A percentile compares a stretch with the other conserved stretches of the same genome.
phyloP scores from a whole-genome alignment of 2,329 filamentous ascomycete genomes.

The Sarocladium oryzae region DNA sequence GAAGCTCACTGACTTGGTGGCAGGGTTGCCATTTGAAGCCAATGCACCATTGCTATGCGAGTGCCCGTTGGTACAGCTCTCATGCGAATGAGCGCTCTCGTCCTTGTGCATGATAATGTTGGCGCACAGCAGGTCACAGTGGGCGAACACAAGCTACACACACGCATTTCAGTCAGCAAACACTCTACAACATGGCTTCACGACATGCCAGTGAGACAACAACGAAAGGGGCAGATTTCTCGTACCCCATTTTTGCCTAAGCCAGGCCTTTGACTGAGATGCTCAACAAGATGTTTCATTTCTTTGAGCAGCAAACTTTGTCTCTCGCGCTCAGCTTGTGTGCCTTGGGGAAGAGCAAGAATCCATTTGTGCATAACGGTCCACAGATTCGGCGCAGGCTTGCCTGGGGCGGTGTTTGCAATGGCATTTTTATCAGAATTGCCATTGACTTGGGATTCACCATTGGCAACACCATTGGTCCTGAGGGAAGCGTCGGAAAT shows the following conservation, averaged over 20 bases:
- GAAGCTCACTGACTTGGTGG: conserved; percentile 48
- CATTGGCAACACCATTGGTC: conserved; percentile 26
- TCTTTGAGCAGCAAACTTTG: conserved; percentile 67
- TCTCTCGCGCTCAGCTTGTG: conserved; percentile 60
- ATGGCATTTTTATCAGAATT: conserved; percentile 33
- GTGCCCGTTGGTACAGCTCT: neutral
- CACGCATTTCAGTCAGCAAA: conserved; percentile 11
- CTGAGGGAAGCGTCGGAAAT: conserved; percentile 31
- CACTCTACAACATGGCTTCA: neutral
- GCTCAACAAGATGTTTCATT: conserved; percentile 59
- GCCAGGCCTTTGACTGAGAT: conserved; percentile 70
- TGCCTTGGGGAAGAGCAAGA: conserved; percentile 68
- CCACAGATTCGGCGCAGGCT: conserved; percentile 83
- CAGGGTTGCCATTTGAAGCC: conserved; percentile 15
- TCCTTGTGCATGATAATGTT: conserved; percentile 77
- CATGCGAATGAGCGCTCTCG: conserved; percentile 9
- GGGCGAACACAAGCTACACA: conserved; percentile 74
- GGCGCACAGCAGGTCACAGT: conserved; percentile 92
- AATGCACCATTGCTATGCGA: conserved; percentile 23
- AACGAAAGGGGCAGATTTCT: neutral
- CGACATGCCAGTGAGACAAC: neutral
- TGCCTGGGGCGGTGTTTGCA: conserved; percentile 53
- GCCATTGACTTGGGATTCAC: conserved; percentile 20
- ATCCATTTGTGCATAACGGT: conserved; percentile 97
- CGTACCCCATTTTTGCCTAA: conserved; percentile 69